Percentiles rank a stretch among this genome's conserved stretches.
Evolutionary conservation across 2,329 filamentous ascomycete species (phyloP).

Genomic region (Neofusicoccum sp.): DNA sequence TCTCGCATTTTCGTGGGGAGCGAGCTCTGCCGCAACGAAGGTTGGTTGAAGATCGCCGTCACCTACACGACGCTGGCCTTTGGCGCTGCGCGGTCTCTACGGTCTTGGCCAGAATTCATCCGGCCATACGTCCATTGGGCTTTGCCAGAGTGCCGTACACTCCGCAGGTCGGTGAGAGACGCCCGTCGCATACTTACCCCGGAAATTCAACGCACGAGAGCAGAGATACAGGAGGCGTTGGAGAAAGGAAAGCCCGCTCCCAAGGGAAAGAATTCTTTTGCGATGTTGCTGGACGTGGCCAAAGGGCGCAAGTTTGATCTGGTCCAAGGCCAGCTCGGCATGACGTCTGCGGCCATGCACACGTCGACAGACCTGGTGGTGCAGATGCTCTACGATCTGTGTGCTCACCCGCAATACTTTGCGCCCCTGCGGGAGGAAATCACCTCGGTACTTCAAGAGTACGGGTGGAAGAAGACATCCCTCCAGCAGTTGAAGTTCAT

Average conservation of each 20-base stretch:
- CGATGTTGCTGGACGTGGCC: slow-evolving; percentile 23
- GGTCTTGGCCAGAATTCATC: neutral
- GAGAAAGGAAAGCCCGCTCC: slow-evolving; percentile 9
- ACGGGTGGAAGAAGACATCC: neutral
- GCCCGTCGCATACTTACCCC: slow-evolving; percentile 25
- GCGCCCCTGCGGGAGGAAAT: slow-evolving; percentile 23
- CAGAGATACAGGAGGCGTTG: neutral
- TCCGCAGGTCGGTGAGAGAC: neutral
- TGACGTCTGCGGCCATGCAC: slow-evolving; percentile 26
- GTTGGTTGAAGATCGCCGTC: neutral
- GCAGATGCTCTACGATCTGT: slow-evolving; percentile 22
- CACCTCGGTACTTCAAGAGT: neutral
- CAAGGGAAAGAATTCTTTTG: slow-evolving; percentile 23
- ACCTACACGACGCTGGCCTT: neutral
- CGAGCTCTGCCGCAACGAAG: neutral
- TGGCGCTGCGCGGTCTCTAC: neutral
- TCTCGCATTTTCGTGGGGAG: neutral
- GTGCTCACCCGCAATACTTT: slow-evolving; percentile 24
- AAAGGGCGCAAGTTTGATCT: neutral
- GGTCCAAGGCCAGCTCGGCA: neutral
- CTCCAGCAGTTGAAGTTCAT: slow-evolving; percentile 20
- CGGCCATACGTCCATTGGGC: neutral
- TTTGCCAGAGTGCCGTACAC: neutral
- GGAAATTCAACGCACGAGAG: slow-evolving; percentile 34
- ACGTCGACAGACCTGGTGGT: neutral